Conservation (phyloP, 2,329 filamentous ascomycete species). For the Rachicladosporium sp. region DNA sequence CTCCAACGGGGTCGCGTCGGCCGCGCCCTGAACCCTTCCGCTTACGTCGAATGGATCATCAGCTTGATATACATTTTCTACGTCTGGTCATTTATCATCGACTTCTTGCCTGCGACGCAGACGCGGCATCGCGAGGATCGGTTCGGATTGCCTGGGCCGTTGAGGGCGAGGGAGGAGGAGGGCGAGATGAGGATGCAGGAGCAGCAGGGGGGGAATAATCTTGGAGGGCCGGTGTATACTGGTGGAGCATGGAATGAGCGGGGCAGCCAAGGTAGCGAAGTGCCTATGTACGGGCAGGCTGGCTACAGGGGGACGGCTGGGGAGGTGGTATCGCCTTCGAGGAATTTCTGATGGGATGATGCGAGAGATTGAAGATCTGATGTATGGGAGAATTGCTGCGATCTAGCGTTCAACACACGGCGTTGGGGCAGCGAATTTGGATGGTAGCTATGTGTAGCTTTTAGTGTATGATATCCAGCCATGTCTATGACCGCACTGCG, state of each 20-base stretch:
- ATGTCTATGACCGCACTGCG: too few relatives aligned
- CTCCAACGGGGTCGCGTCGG: constrained; percentile 28
- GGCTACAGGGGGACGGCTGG: constrained; percentile 1
- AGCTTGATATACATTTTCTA: constrained; percentile 82
- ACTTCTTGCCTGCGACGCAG: constrained; percentile 66
- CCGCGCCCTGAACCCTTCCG: constrained; percentile 50
- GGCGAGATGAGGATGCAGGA: constrained; percentile 19
- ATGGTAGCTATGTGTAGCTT: too few relatives aligned
- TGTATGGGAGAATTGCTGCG: too few relatives aligned
- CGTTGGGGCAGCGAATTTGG: too few relatives aligned
- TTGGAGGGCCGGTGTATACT: constrained; percentile 22
- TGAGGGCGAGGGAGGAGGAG: constrained; percentile 24
- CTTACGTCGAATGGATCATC: constrained; percentile 68
- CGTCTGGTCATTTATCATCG: constrained; percentile 65
- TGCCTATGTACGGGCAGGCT: constrained; percentile 8
- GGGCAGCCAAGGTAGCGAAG: constrained; percentile 12
- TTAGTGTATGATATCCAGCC: too few relatives aligned
- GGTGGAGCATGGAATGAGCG: constrained; percentile 11
- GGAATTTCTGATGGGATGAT: constrained; percentile 9
- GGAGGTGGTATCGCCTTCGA: constrained; percentile 6
- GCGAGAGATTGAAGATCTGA: not conserved
- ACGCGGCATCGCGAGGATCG: constrained; percentile 38
- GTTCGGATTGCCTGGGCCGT: constrained; percentile 14
- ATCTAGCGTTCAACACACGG: too few relatives aligned
- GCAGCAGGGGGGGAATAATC: constrained; percentile 15